Percentiles rank a stretch among this genome's conserved stretches.
These are phyloP conservation scores for Tuber microsphaerosporum DNA, from an alignment of 495 filamentous ascomycete species.

Conservation along the genomic window DNA sequence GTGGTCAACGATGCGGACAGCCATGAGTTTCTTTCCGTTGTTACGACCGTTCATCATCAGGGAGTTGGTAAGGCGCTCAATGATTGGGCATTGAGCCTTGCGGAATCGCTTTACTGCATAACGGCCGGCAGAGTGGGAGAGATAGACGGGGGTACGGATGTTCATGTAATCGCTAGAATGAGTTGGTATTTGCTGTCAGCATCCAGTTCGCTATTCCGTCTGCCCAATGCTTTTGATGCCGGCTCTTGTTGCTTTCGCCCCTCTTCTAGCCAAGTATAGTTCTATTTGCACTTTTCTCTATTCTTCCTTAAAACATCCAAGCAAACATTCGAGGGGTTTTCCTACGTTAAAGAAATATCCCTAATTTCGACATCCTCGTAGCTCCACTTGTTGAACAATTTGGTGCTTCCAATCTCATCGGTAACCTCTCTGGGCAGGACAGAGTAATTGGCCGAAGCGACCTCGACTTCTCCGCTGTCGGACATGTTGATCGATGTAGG, in stretches of 20 bases:
- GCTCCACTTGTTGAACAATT: slow-evolving; percentile 95
- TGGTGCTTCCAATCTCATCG: slow-evolving; percentile 82
- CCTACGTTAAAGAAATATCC: slow-evolving; percentile 99
- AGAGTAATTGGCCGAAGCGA: slow-evolving; percentile 64
- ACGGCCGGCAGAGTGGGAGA: slow-evolving; percentile 95
- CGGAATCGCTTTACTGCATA: slow-evolving; percentile 99
- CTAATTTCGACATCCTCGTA: slow-evolving; percentile 99
- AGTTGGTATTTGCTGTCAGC: slow-evolving; percentile 7
- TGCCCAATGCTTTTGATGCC: neutral
- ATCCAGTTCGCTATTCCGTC: neutral
- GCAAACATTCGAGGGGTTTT: slow-evolving; percentile 34
- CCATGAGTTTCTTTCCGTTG: slow-evolving; percentile 99
- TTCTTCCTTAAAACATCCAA: slow-evolving; percentile 6
- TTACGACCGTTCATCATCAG: slow-evolving; percentile 99
- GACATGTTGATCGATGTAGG: slow-evolving; percentile 62
- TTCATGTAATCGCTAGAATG: slow-evolving; percentile 89
- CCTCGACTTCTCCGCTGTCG: slow-evolving; percentile 91
- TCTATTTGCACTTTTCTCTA: neutral
- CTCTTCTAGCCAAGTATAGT: neutral
- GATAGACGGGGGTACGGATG: slow-evolving; percentile 96
- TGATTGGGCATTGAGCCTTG: slow-evolving; percentile 99
- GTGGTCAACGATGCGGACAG: slow-evolving; percentile 97
- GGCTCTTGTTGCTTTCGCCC: neutral
- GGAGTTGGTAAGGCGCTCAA: slow-evolving; percentile 99
- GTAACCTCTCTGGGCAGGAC: slow-evolving; percentile 93